These are phyloP conservation scores for Pythium rishiriense DNA, from an alignment of 352 stramenopile genomes.

Conservation along the genomic window DNA sequence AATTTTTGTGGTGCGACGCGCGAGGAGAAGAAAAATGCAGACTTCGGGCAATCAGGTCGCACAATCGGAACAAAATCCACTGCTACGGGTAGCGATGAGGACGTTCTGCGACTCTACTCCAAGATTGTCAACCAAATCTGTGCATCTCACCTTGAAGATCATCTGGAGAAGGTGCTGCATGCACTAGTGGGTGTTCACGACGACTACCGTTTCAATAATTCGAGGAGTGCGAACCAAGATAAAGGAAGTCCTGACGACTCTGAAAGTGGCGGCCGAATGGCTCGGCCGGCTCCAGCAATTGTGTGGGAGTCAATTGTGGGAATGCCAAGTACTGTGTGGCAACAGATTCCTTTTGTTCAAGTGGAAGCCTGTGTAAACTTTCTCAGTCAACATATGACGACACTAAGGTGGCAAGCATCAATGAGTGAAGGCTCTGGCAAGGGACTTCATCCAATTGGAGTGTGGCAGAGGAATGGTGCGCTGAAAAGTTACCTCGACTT, in stretches of 20 bases:
- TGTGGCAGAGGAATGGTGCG: slow-evolving; percentile 68
- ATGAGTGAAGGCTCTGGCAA: slow-evolving; percentile 16
- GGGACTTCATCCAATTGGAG: slow-evolving; percentile 14
- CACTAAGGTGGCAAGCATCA: slow-evolving; percentile 27
- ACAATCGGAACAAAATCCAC: neutral
- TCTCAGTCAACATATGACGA: slow-evolving; percentile 32
- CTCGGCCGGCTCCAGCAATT: slow-evolving; percentile 56
- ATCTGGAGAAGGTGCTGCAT: slow-evolving; percentile 81
- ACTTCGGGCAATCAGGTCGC: neutral
- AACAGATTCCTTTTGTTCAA: slow-evolving; percentile 31
- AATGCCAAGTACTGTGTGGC: slow-evolving; percentile 25
- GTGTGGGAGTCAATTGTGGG: slow-evolving; percentile 57
- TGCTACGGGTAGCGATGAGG: slow-evolving; percentile 23
- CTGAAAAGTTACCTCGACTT: slow-evolving; percentile 81
- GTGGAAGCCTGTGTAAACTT: slow-evolving; percentile 29
- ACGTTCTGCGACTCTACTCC: slow-evolving; percentile 73
- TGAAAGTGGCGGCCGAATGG: slow-evolving; percentile 28
- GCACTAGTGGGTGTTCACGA: slow-evolving; percentile 79
- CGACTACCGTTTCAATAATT: slow-evolving; percentile 72
- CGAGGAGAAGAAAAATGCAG: neutral
- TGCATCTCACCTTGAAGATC: slow-evolving; percentile 63
- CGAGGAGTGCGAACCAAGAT: neutral
- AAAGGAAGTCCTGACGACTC: slow-evolving; percentile 6
- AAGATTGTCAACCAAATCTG: slow-evolving; percentile 75
- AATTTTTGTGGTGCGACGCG: slow-evolving; percentile 9